A percentile compares a stretch with the other conserved stretches of the same genome.
These are phyloP conservation scores for Hysterangium stoloniferum DNA, from an alignment of 768 basidiomycete species.

Conservation along the genomic window DNA sequence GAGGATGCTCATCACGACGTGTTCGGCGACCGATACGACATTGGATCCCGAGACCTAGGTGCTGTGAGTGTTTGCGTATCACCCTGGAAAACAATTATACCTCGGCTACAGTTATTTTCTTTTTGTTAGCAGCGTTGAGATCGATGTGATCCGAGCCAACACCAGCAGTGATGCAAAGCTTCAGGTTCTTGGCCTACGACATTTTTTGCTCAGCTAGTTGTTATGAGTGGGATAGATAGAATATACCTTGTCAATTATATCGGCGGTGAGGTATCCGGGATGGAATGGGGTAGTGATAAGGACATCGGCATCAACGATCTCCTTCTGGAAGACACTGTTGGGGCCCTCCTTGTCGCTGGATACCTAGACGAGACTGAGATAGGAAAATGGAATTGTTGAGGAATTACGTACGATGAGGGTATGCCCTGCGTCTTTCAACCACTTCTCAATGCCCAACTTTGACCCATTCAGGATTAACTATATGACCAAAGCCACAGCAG, in stretches of 20 bases:
- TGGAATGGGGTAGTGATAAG: conserved; percentile 84
- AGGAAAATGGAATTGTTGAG: not conserved
- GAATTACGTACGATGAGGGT: conserved; percentile 53
- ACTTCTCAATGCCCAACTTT: conserved; percentile 65
- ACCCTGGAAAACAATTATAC: no score
- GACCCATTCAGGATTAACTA: not conserved
- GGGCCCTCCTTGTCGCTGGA: conserved; percentile 79
- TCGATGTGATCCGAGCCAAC: conserved; percentile 90
- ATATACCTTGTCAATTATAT: conserved; percentile 57
- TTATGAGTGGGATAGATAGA: not conserved
- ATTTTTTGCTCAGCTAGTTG: no score
- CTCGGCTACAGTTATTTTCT: conserved; percentile 73
- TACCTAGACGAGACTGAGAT: conserved; percentile 34
- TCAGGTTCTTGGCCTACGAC: conserved; percentile 75
- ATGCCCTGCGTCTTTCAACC: conserved; percentile 66
- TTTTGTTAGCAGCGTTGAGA: conserved; percentile 78
- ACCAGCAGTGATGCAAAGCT: conserved; percentile 84
- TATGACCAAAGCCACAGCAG: not conserved
- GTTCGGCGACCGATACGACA: conserved; percentile 87
- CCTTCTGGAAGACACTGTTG: conserved; percentile 74
- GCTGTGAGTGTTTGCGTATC: not conserved
- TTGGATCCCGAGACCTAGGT: conserved; percentile 74
- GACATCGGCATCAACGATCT: conserved; percentile 73
- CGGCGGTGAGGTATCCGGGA: conserved; percentile 73
- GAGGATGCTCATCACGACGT: conserved; percentile 86